Percentiles rank a stretch among this genome's conserved stretches.
These are phyloP conservation scores for Fusarium sp. DNA, from an alignment of 2,329 filamentous ascomycete genomes.

Conservation along the genomic window DNA sequence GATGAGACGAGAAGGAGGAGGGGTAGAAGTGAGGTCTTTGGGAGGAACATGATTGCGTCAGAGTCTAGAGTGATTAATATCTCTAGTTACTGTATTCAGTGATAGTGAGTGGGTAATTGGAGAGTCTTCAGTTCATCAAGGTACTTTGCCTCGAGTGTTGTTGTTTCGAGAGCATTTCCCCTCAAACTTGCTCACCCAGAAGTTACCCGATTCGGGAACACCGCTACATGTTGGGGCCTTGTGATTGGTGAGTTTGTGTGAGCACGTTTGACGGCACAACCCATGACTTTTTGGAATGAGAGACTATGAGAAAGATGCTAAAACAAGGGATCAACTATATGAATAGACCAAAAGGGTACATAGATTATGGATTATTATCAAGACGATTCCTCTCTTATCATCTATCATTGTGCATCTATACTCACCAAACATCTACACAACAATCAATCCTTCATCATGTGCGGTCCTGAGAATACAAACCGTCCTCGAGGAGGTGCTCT, in stretches of 20 bases:
- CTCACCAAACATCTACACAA: background rate
- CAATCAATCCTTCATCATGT: constrained; percentile 51
- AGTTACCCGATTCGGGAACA: constrained; percentile 45
- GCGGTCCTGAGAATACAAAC: constrained; percentile 56
- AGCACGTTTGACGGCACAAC: constrained; percentile 34
- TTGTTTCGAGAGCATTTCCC: constrained; percentile 32
- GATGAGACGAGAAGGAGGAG: constrained; percentile 28
- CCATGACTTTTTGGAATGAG: constrained; percentile 14
- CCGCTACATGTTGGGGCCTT: constrained; percentile 18
- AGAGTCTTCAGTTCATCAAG: constrained; percentile 30
- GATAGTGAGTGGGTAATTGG: background rate
- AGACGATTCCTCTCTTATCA: background rate
- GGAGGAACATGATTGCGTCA: constrained; percentile 40
- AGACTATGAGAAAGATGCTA: constrained; percentile 35
- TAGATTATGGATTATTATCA: background rate
- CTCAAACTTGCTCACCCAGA: constrained; percentile 46
- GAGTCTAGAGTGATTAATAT: constrained; percentile 20
- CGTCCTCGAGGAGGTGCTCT: constrained; percentile 59
- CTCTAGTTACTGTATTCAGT: too few species aligned
- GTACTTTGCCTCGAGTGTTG: constrained; percentile 11
- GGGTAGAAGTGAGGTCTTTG: constrained; percentile 27
- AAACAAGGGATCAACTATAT: background rate
- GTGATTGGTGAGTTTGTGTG: constrained; percentile 48
- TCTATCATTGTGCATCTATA: background rate
- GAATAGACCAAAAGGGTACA: background rate